Conservation (phyloP, 2,329 filamentous ascomycete species). For the Magnaporthiopsis rhizophila region DNA sequence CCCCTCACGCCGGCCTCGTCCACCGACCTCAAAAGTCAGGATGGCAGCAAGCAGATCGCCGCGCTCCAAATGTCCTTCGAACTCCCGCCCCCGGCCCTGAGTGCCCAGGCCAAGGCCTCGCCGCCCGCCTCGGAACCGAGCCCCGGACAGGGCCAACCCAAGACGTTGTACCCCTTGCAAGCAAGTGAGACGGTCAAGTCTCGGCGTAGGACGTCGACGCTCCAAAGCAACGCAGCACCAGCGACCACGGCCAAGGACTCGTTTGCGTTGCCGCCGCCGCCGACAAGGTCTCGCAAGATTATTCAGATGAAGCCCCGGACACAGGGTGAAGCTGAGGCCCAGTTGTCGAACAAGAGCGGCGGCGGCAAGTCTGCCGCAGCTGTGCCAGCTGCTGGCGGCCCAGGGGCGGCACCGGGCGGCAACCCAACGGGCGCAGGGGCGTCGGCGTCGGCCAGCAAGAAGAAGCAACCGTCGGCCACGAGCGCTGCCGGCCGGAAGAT, state of each 20-base stretch:
- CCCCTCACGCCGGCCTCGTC: constrained; percentile 75
- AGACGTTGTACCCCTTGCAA: constrained; percentile 14
- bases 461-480: constrained; percentile 66
- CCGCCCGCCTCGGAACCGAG: constrained; percentile 2
- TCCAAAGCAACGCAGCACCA: constrained; percentile 39
- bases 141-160: not conserved
- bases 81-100: constrained; percentile 68
- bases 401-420: constrained; percentile 8
- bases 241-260: constrained; percentile 47
- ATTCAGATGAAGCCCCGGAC: constrained; percentile 86
- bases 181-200: constrained; percentile 40
- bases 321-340: constrained; percentile 16
- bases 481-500: constrained; percentile 91
- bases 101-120: constrained; percentile 27
- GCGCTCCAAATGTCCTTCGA: constrained; percentile 63
- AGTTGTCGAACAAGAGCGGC: constrained; percentile 13
- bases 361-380: constrained; percentile 12
- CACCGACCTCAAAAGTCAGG: constrained; percentile 68
- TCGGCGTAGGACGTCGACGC: constrained; percentile 37
- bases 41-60: constrained; percentile 51
- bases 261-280: constrained; percentile 83
- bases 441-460: constrained; percentile 43
- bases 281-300: constrained; percentile 87
- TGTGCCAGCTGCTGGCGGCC: constrained; percentile 7
- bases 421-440: constrained; percentile 14